Conservation (phyloP, 306 rosid genomes). For the Vigna angularis region DNA sequence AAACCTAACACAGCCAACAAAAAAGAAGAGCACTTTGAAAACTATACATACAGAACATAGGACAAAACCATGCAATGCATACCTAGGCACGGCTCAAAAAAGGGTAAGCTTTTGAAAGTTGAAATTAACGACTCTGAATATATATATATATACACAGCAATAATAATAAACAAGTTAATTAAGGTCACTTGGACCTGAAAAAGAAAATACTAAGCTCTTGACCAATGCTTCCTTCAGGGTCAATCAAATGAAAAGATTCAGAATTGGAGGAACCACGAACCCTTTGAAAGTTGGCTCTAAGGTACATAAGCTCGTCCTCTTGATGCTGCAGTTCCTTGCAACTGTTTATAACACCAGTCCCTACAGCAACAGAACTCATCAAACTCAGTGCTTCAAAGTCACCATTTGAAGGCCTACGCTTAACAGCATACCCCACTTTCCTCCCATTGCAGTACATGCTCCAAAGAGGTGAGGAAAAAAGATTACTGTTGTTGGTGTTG, state of each 20-base stretch:
- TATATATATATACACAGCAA: not conserved
- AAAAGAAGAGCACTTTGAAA: not conserved
- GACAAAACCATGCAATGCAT: slow-evolving; percentile 41
- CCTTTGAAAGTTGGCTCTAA: slow-evolving; percentile 81
- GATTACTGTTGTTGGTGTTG: slow-evolving; percentile 3
- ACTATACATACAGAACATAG: not conserved
- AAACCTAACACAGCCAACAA: slow-evolving; percentile 9
- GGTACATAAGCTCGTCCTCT: slow-evolving; percentile 66
- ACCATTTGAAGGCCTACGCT: slow-evolving; percentile 53
- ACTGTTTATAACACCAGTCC: slow-evolving; percentile 64
- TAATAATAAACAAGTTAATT: not conserved
- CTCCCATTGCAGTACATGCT: slow-evolving; percentile 75
- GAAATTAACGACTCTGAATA: slow-evolving; percentile 1
- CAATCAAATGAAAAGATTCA: slow-evolving; percentile 88
- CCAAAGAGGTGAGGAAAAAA: slow-evolving; percentile 79
- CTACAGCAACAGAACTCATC: slow-evolving; percentile 64
- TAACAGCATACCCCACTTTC: slow-evolving; percentile 73
- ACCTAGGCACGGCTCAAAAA: slow-evolving; percentile 41
- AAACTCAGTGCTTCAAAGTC: slow-evolving; percentile 60
- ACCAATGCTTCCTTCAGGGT: slow-evolving; percentile 71
- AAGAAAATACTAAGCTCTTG: slow-evolving; percentile 93
- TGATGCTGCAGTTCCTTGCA: slow-evolving; percentile 35
- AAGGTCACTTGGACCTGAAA: slow-evolving; percentile 54
- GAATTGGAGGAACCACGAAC: slow-evolving; percentile 66
- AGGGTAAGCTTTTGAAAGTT: slow-evolving; percentile 3